Evolutionary conservation across 805 yeast genomes (phyloP), one percentile per base, ranked within the genome.

Genomic region (Hanseniaspora jakobsenii): DNA sequence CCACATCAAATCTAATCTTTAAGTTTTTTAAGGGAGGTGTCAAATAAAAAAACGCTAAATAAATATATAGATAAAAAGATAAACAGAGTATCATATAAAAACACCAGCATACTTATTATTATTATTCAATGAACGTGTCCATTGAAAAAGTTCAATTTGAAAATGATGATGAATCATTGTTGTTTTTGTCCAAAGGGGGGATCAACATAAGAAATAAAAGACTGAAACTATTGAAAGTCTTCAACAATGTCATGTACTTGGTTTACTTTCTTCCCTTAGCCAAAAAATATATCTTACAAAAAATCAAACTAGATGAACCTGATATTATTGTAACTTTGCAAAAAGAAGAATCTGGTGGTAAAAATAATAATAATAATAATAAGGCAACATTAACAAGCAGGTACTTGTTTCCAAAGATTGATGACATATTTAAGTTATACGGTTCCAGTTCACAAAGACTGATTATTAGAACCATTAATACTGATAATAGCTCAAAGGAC

Each of bases 171-270:
- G 43, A 46, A 6, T 28, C 29, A 9, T 31, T 40, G 19, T 17
- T 29, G 12, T 28, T 46, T 36, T 18, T 36, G n/a, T 32, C 18
- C 4, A 30, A 45, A 27, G n/a, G 30, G 18, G 23, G 21, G 7
- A 18, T 24, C 14, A 24, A 36, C 12, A 14, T 31, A 5, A 24
- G 14, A 13, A 26, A 31, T 14, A 36, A 43, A 19, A 12, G 27
- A 18, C 32, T 32, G 7, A 26, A 44, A n/a, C 9, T 32, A 19
- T 28, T 38, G 8, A 45, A 26, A 12, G 38, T 81, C n/a, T 72
- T 72, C 50, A 60, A 80, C n/a, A 79, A 82, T 26, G 76, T 80
- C 52, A 61, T 81, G 50, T 77, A 74, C 40, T 67, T 67, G 39
- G 91, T 91, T 1, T 74, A 78, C 28, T 66, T 65, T 6, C 77